Percentiles rank a stretch among this genome's conserved stretches.
phyloP scores from a whole-genome alignment of 208 protist species.

The Entamoeba invadens region DNA sequence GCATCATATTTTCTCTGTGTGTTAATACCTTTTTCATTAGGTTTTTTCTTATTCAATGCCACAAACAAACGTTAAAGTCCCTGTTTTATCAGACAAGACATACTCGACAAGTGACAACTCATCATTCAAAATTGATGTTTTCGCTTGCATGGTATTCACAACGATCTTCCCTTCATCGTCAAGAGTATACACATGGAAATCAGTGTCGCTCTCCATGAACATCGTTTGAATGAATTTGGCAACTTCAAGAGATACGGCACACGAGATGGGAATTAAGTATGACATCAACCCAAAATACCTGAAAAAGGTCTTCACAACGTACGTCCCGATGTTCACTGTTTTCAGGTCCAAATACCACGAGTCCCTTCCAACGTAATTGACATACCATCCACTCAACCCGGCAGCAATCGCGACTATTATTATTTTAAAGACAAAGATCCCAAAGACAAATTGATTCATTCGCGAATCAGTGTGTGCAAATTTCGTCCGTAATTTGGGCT shows the following conservation, averaged over 20 bases:
- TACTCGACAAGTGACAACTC: constrained; percentile 35
- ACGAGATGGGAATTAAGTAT: constrained; percentile 14
- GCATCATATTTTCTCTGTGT: background rate
- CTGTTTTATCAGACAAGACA: constrained; percentile 61
- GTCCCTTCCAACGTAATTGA: background rate
- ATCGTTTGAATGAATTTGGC: background rate
- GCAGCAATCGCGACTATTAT: background rate
- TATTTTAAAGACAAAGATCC: background rate
- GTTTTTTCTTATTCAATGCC: too few relatives aligned
- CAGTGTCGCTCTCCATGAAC: background rate
- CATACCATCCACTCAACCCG: background rate
- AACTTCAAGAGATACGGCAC: constrained; percentile 10
- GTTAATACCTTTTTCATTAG: background rate
- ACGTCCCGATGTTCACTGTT: background rate
- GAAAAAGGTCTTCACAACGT: background rate
- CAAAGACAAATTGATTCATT: background rate
- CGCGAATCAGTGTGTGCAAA: background rate
- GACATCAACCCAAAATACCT: constrained; percentile 10
- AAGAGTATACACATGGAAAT: background rate
- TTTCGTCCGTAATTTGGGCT: background rate
- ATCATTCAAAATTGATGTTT: background rate
- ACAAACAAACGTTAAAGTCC: constrained; percentile 62
- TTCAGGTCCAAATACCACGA: background rate
- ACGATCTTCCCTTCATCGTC: background rate
- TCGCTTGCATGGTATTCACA: background rate